Base-by-base conservation (phyloP, 148 eudicot species). In the Euryodendron excelsum region DNA sequence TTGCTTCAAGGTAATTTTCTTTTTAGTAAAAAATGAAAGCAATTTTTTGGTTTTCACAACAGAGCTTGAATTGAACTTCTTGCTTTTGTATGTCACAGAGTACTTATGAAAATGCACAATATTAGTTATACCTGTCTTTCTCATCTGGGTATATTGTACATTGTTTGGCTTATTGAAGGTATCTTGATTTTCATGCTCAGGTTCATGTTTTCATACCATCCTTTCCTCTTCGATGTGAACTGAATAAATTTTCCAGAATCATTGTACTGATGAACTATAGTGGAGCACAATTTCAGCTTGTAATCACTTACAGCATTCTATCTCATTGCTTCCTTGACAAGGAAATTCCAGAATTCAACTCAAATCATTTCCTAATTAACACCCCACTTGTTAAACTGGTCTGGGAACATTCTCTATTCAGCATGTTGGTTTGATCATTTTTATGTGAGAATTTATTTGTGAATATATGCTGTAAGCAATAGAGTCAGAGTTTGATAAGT, bases 1-100 rank as follows among this genome's bases (percentile, higher is more conserved):
- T 96, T 55, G 98, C 98, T 86, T 84, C 92, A 0, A 90, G 90
- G 99, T 95, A 81, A 48, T 75, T 20, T 8, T 45, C 1, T 62
- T 21, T 17, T 61, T 25, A 31, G 1, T 13, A 20, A 1, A 7
- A 12, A 64, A 21, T 50, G 17, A 41, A 18, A 39, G 7, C 31
- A 28, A 45, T 20, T 64, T 63, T 44, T 27, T 34, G 48, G 23
- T 45, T 33, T 59, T 64, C 13, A 3, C 23, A 74, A 23, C 34
- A 37, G 11, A 68, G 9, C 3, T 39, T 67, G 50, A n/a, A 58
- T 34, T 39, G 0, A 56, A 17, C 37, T 17, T 21, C 23, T 71
- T 71, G 41, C 4, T 71, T 25, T 13, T 20, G n/a, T 50, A 27
- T 69, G 23, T 39, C 33, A 28, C 41, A 18, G 1, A 18, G 59